phyloP scores from a whole-genome alignment of 75 land plant species.

The Picea sitchensis region DNA sequence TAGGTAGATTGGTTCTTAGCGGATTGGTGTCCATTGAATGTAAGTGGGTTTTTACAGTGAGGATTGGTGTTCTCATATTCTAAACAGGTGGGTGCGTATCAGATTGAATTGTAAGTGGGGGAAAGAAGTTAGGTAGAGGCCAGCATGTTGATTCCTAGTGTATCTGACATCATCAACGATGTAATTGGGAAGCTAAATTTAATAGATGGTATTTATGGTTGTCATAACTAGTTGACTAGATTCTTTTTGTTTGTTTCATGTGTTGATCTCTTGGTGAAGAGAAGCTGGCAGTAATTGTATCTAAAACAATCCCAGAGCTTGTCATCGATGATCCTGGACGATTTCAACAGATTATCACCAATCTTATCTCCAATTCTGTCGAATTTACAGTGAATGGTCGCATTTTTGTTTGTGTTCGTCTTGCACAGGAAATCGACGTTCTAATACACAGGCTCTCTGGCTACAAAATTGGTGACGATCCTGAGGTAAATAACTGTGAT shows the following conservation, averaged over 20 bases:
- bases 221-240: constrained; percentile 6
- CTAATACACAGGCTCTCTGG: constrained; percentile 1
- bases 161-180: background rate
- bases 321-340: constrained; percentile 84
- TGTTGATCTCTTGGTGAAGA: constrained; percentile 15
- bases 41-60: too few relatives aligned
- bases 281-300: constrained; percentile 84
- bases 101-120: too few relatives aligned
- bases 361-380: constrained; percentile 85
- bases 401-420: constrained; percentile 38
- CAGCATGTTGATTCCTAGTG: too few relatives aligned
- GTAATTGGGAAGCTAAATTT: background rate
- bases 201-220: background rate
- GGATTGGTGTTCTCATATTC: too few relatives aligned
- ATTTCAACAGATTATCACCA: constrained; percentile 82
- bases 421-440: constrained; percentile 17
- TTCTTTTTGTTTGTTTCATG: constrained; percentile 2
- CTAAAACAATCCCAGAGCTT: constrained; percentile 70
- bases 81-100: too few relatives aligned
- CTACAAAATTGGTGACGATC: constrained; percentile 6
- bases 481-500: background rate
- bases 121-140: too few relatives aligned
- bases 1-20: too few relatives aligned
- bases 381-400: constrained; percentile 50
- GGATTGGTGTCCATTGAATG: too few relatives aligned